phyloP scores from a whole-genome alignment of 1,284 basidiomycete genomes.

The Apiotrichum gracile region DNA sequence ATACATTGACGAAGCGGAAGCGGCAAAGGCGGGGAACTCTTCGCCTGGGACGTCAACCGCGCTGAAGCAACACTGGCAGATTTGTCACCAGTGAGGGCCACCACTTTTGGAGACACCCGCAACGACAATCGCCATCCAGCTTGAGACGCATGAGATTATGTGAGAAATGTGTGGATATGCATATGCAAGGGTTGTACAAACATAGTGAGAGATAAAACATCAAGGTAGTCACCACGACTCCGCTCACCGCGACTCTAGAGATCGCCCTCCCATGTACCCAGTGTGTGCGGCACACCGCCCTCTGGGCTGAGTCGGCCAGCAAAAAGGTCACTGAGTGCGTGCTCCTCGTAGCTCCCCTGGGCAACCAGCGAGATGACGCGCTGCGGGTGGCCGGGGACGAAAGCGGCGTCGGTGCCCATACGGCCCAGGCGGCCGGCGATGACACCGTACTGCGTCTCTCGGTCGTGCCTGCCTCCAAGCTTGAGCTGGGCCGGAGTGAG shows the following conservation, averaged over 20 bases:
- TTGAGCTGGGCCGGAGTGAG: slow-evolving; percentile 14
- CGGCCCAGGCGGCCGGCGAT: slow-evolving; percentile 29
- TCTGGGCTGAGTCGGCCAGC: slow-evolving; percentile 1
- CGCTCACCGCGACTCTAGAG: neutral
- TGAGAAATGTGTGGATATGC: neutral
- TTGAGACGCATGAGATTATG: neutral
- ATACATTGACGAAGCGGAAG: too few relatives aligned
- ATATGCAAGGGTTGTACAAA: slow-evolving; percentile 2
- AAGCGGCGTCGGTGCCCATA: slow-evolving; percentile 14
- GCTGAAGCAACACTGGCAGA: too few relatives aligned
- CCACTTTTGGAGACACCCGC: too few relatives aligned
- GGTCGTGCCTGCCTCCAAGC: slow-evolving; percentile 10
- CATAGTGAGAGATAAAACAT: too few relatives aligned
- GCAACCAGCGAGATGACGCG: slow-evolving; percentile 27
- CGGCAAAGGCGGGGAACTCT: too few relatives aligned
- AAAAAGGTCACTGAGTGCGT: slow-evolving; percentile 22
- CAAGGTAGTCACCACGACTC: neutral
- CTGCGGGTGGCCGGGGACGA: neutral
- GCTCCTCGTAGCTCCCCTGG: slow-evolving; percentile 19
- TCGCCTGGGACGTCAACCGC: too few relatives aligned
- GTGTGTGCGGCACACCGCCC: neutral
- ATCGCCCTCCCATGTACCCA: slow-evolving; percentile 5
- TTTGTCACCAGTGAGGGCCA: too few relatives aligned
- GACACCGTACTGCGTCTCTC: slow-evolving; percentile 20
- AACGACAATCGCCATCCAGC: too few relatives aligned